Evolutionary conservation across 257 asterid genomes (phyloP).

Genomic region (Paraleonurus japonicus): DNA sequence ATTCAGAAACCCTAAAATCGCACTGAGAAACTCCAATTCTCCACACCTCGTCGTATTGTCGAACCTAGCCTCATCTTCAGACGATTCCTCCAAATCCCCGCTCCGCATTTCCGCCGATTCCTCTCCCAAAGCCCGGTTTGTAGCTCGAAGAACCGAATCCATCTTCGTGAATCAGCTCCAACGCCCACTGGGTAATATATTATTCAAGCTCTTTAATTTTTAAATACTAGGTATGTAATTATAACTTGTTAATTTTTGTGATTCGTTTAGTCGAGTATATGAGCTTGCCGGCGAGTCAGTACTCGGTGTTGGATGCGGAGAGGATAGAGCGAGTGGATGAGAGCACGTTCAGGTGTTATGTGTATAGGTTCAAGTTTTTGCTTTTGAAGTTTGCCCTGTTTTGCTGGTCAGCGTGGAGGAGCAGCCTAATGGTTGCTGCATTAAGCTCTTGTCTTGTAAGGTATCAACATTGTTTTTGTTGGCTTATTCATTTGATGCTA

Average conservation of each 20-base stretch:
- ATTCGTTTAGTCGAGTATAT: conserved; percentile 66
- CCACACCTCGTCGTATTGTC: conserved; percentile 32
- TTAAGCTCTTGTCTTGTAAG: conserved; percentile 94
- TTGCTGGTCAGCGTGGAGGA: conserved; percentile 92
- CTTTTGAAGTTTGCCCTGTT: conserved; percentile 91
- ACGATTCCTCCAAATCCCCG: conserved; percentile 45
- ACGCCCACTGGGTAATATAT: conserved; percentile 64
- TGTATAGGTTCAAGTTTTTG: conserved; percentile 77
- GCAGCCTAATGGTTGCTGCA: conserved; percentile 89
- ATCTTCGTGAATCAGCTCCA: conserved; percentile 66
- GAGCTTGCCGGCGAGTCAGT: conserved; percentile 99
- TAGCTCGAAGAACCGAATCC: conserved; percentile 66
- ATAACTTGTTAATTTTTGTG: not conserved
- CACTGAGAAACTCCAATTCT: conserved; percentile 20
- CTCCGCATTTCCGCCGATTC: conserved; percentile 63
- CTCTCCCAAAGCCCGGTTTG: conserved; percentile 69
- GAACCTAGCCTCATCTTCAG: conserved; percentile 41
- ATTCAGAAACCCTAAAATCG: conserved; percentile 40
- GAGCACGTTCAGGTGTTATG: conserved; percentile 83
- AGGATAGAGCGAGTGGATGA: conserved; percentile 94
- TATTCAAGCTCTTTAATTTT: not conserved
- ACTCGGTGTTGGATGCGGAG: conserved; percentile 97
- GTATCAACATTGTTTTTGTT: conserved; percentile 26
- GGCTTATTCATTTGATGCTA: not conserved
- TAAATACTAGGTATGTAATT: not conserved